These are phyloP conservation scores for Isoetes taiwanensis DNA, from an alignment of 75 land plant genomes.

Conservation along the genomic window DNA sequence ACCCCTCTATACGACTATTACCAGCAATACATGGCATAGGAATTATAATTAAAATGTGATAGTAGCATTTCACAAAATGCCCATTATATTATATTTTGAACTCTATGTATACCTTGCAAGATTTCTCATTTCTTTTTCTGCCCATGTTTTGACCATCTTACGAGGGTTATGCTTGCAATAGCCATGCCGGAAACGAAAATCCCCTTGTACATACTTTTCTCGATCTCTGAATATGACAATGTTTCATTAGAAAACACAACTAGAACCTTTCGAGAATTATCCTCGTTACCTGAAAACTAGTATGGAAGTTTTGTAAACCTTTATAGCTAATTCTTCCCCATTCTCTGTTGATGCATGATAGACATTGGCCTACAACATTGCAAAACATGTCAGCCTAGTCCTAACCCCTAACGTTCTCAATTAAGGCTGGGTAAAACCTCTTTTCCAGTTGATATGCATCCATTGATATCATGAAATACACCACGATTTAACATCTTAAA, in stretches of 20 bases:
- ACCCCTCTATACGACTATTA: too few relatives aligned
- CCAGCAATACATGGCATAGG: too few relatives aligned
- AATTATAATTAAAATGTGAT: too few relatives aligned
- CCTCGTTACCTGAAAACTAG: slow-evolving; percentile 95
- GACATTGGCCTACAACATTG: slow-evolving; percentile 65
- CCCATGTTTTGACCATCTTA: slow-evolving; percentile 99
- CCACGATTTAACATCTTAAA: slow-evolving; percentile 95
- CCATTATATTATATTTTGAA: too few relatives aligned
- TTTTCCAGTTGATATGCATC: slow-evolving; percentile 98
- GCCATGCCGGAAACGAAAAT: slow-evolving; percentile 85
- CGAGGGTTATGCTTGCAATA: slow-evolving; percentile 89
- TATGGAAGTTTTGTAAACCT: slow-evolving; percentile 92
- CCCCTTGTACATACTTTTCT: slow-evolving; percentile 96
- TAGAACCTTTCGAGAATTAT: too few relatives aligned
- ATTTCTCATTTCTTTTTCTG: slow-evolving; percentile 96
- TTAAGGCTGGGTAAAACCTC: slow-evolving; percentile 34
- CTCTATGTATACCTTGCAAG: slow-evolving; percentile 74
- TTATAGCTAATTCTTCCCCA: slow-evolving; percentile 82
- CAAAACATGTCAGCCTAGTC: background rate
- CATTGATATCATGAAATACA: slow-evolving; percentile 79
- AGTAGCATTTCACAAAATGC: too few relatives aligned
- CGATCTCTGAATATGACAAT: slow-evolving; percentile 49
- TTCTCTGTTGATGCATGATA: slow-evolving; percentile 85
- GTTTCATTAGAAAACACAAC: background rate
- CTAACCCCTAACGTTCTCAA: background rate